These are phyloP conservation scores for Bruguiera hainesii DNA, from an alignment of 441 rosid species.

Conservation along the genomic window DNA sequence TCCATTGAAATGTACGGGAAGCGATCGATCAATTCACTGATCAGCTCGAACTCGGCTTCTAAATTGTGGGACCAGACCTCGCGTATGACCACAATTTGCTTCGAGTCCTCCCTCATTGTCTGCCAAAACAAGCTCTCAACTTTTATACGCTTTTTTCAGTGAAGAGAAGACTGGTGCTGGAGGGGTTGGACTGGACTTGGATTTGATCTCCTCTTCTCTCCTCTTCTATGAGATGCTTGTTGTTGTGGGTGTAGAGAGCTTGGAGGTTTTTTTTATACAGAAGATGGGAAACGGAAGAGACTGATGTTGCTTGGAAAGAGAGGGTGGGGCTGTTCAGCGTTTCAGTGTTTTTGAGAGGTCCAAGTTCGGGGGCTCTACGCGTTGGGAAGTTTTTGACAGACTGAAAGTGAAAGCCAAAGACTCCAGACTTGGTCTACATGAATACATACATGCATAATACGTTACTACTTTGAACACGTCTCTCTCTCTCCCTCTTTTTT, in stretches of 20 bases:
- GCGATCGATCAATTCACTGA: conserved; percentile 46
- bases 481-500: no score
- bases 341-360: neutral
- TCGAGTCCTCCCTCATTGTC: neutral
- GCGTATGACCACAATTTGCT: conserved; percentile 37
- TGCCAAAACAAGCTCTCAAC: no score
- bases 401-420: neutral
- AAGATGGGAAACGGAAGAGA: no score
- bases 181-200: neutral
- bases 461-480: no score
- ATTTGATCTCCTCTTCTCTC: no score
- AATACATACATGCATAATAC: no score
- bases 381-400: conserved; percentile 15
- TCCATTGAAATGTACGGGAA: conserved; percentile 86
- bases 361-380: conserved; percentile 20
- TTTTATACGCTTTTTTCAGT: no score
- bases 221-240: neutral
- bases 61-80: conserved; percentile 77
- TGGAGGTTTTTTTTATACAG: neutral
- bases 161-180: no score
- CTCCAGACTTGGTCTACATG: neutral
- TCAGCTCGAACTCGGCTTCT: conserved; percentile 60
- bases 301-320: conserved; percentile 33
- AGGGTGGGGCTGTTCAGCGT: neutral
- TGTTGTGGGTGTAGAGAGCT: neutral